Percentiles rank a stretch among this genome's conserved stretches.
Evolutionary conservation across 352 stramenopile species (phyloP).

Genomic region (Phytophthora tubulina): DNA sequence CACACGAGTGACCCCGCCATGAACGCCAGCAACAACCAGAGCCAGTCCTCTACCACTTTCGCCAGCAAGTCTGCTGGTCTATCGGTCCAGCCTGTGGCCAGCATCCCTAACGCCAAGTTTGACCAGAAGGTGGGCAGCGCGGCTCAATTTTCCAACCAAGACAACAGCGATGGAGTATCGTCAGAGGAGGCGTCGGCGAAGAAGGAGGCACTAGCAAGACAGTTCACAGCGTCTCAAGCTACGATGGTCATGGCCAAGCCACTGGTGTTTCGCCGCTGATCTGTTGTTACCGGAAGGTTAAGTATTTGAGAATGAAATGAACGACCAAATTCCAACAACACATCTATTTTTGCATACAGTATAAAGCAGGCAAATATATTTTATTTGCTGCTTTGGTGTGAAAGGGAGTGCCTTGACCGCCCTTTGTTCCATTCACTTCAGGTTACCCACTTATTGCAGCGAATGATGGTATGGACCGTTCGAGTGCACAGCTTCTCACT

Average conservation of each 20-base stretch:
- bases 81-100: neutral
- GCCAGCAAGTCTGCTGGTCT: neutral
- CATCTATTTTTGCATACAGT: too few relatives aligned
- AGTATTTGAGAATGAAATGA: too few relatives aligned
- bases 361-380: too few relatives aligned
- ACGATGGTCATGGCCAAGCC: slow-evolving; percentile 11
- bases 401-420: too few relatives aligned
- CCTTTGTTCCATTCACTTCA: neutral
- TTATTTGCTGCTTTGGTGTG: too few relatives aligned
- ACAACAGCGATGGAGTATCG: neutral
- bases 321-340: too few relatives aligned
- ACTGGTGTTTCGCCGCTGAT: slow-evolving; percentile 8
- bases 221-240: slow-evolving; percentile 23
- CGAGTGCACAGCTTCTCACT: neutral
- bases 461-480: neutral
- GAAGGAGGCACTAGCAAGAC: slow-evolving; percentile 19
- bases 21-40: slow-evolving; percentile 1
- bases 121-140: slow-evolving; percentile 8
- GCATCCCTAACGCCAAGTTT: slow-evolving; percentile 8
- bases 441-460: neutral
- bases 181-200: neutral
- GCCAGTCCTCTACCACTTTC: neutral
- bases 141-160: slow-evolving; percentile 4
- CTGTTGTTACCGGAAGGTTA: neutral
- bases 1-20: neutral